Evolutionary conservation across 2,329 filamentous ascomycete species (phyloP).

Genomic region (Alternaria ethzedia): DNA sequence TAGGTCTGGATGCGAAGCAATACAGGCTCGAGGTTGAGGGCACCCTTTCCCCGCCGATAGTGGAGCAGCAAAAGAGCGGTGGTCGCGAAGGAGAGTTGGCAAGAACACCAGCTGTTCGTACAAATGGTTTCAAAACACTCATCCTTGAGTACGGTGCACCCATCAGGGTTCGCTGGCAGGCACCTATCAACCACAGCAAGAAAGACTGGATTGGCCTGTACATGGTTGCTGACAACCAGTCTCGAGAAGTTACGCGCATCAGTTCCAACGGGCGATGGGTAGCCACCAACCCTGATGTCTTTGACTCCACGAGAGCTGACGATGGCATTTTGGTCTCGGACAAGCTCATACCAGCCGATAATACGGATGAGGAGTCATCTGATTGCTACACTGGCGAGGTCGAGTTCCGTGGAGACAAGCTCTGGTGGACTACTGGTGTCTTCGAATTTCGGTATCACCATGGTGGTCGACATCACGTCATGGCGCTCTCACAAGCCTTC

Average conservation of each 20-base stretch:
- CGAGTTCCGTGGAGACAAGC: constrained; percentile 86
- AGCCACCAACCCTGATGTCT: constrained; percentile 76
- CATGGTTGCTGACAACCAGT: constrained; percentile 92
- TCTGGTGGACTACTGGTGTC: constrained; percentile 96
- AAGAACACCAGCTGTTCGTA: constrained; percentile 67
- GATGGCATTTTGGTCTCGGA: constrained; percentile 77
- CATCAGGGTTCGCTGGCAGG: constrained; percentile 88
- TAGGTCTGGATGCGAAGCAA: constrained; percentile 77
- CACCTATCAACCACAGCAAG: constrained; percentile 83
- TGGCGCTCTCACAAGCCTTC: constrained; percentile 92
- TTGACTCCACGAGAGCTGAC: constrained; percentile 77
- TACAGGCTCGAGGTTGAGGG: constrained; percentile 81
- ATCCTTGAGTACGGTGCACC: constrained; percentile 89
- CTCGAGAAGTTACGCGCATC: constrained; percentile 81
- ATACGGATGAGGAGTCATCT: constrained; percentile 57
- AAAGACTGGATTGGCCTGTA: constrained; percentile 97
- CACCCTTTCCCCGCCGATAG: constrained; percentile 57
- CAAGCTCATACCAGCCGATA: constrained; percentile 57
- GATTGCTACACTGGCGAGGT: constrained; percentile 80
- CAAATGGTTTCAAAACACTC: constrained; percentile 71
- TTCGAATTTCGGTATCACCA: constrained; percentile 99
- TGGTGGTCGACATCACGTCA: constrained; percentile 87
- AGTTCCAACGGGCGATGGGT: constrained; percentile 89
- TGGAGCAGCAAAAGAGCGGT: constrained; percentile 66
- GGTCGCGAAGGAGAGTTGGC: constrained; percentile 76